Evolutionary conservation across 164 flowering plant genomes (phyloP).

Genomic region (Nymphaea colorata): DNA sequence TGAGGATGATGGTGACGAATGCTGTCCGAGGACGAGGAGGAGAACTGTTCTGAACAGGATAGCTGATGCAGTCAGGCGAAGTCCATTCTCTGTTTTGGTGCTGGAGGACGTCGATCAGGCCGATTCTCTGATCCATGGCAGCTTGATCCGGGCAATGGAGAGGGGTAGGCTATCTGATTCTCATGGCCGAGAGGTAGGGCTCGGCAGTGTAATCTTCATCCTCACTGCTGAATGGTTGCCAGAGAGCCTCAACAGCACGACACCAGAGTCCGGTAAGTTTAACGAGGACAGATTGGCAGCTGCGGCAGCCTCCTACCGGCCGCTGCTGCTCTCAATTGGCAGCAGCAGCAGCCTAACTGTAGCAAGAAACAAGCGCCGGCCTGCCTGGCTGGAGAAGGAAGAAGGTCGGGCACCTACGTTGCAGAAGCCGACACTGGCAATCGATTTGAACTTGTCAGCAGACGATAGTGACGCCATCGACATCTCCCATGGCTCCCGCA

Average conservation of each 20-base stretch:
- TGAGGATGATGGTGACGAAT: conserved; percentile 8
- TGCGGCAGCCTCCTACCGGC: not conserved
- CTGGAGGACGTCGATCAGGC: conserved; percentile 77
- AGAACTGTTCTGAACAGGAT: conserved; percentile 71
- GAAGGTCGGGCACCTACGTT: not conserved
- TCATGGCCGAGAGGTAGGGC: conserved; percentile 76
- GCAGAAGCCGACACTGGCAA: conserved; percentile 15
- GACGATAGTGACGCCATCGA: conserved; percentile 5
- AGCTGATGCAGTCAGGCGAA: conserved; percentile 65
- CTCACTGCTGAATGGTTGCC: conserved; percentile 30
- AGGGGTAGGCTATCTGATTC: conserved; percentile 72
- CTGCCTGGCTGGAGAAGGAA: not conserved
- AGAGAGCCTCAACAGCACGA: not conserved
- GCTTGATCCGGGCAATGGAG: conserved; percentile 80
- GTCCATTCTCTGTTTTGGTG: conserved; percentile 68
- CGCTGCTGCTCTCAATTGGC: not conserved
- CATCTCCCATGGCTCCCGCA: conserved; percentile 37
- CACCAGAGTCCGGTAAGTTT: not conserved
- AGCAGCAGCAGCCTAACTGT: no score
- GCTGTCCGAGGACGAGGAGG: conserved; percentile 46
- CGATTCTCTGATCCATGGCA: conserved; percentile 57
- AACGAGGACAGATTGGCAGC: not conserved
- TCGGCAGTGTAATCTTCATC: conserved; percentile 73
- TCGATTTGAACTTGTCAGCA: conserved; percentile 67
- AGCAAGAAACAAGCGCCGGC: not conserved